phyloP scores from a whole-genome alignment of 176 grass and related monocot species.

The Eragrostis curvula region DNA sequence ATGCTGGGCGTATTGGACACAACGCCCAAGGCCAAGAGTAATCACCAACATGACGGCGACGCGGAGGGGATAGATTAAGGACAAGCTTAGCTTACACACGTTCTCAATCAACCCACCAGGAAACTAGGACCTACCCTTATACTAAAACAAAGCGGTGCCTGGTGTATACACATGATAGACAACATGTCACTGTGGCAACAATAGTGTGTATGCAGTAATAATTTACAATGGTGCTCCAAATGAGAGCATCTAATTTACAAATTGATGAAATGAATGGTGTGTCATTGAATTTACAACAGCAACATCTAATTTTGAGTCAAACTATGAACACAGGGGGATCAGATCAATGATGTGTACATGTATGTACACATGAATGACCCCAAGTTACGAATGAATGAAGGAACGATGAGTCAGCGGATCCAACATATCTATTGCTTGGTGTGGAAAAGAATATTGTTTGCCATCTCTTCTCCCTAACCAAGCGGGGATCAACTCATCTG shows the following conservation, averaged over 20 bases:
- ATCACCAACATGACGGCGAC: too few species aligned
- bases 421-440: neutral
- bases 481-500: slow-evolving; percentile 23
- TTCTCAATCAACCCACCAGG: too few species aligned
- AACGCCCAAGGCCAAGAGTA: too few species aligned
- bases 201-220: neutral
- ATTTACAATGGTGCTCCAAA: neutral
- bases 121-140: too few species aligned
- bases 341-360: neutral
- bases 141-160: too few species aligned
- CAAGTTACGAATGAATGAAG: neutral
- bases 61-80: too few species aligned
- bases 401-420: neutral
- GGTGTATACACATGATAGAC: too few species aligned
- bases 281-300: neutral
- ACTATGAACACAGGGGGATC: neutral
- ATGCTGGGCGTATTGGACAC: too few species aligned
- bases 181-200: too few species aligned
- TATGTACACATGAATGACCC: slow-evolving; percentile 10
- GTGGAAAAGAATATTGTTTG: neutral
- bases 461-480: neutral
- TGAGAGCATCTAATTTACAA: neutral
- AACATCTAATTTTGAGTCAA: neutral
- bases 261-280: neutral
- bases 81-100: too few species aligned